A percentile compares a stretch with the other conserved stretches of the same genome.
Evolutionary conservation across 106 monocot species (phyloP).

Genomic region (Dioscorea dumetorum): DNA sequence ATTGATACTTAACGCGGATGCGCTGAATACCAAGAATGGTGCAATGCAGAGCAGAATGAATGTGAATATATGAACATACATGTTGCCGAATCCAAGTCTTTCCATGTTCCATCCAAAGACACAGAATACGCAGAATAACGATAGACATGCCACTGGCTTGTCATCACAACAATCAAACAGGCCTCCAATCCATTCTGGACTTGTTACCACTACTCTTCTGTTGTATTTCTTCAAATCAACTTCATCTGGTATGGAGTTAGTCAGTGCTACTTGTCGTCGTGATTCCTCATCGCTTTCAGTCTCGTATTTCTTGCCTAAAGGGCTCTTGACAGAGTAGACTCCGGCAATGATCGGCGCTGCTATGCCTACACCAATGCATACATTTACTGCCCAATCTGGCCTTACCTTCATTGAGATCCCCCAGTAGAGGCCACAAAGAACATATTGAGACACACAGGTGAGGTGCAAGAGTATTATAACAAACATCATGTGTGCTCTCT

Average conservation of each 20-base stretch:
- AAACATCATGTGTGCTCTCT: slow-evolving; percentile 31
- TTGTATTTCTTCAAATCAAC: background rate
- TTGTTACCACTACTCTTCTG: slow-evolving; percentile 2
- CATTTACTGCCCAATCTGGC: slow-evolving; percentile 26
- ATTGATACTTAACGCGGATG: slow-evolving; percentile 19
- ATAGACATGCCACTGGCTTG: background rate
- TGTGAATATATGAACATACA: slow-evolving; percentile 31
- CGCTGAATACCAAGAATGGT: slow-evolving; percentile 21
- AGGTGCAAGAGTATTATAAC: slow-evolving; percentile 39
- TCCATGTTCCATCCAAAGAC: slow-evolving; percentile 40
- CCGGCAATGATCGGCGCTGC: slow-evolving; percentile 30
- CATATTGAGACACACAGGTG: slow-evolving; percentile 41
- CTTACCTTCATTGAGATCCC: slow-evolving; percentile 19
- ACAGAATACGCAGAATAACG: slow-evolving; percentile 25
- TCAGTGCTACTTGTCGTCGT: background rate
- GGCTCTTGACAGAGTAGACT: slow-evolving; percentile 24
- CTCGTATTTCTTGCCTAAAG: slow-evolving; percentile 21
- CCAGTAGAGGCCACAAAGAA: slow-evolving; percentile 55
- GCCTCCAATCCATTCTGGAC: slow-evolving; percentile 19
- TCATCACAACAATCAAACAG: slow-evolving; percentile 19
- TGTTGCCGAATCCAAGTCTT: slow-evolving; percentile 31
- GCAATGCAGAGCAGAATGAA: slow-evolving; percentile 17
- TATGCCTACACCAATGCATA: slow-evolving; percentile 26
- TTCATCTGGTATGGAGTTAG: background rate
- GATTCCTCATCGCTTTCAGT: slow-evolving; percentile 9